phyloP scores from a whole-genome alignment of 169 alveolate genomes.

The Plasmodium gaboni region DNA sequence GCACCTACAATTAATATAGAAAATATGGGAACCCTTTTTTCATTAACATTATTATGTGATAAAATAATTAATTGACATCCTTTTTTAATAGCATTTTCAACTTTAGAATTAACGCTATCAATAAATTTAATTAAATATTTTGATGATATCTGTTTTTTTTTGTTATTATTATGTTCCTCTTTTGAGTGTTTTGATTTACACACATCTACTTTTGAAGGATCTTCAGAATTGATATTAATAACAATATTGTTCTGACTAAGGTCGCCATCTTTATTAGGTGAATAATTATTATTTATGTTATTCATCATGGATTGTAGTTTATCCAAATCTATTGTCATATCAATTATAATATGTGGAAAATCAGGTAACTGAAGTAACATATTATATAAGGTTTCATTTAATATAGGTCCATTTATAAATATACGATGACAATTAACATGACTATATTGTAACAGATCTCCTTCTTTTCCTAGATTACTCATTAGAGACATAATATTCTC shows the following conservation, averaged over 20 bases:
- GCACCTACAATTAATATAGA: slow-evolving; percentile 76
- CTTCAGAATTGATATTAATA: slow-evolving; percentile 12
- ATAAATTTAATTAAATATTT: slow-evolving; percentile 64
- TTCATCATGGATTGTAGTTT: slow-evolving; percentile 40
- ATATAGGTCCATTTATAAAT: slow-evolving; percentile 74
- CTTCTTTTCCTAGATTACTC: slow-evolving; percentile 85
- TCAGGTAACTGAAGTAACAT: slow-evolving; percentile 63
- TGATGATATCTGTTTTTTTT: slow-evolving; percentile 29
- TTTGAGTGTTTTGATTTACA: slow-evolving; percentile 6
- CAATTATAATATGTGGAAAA: slow-evolving; percentile 65
- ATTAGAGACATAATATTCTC: slow-evolving; percentile 83
- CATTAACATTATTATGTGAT: slow-evolving; percentile 58
- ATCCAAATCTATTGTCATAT: slow-evolving; percentile 57
- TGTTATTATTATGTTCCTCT: slow-evolving; percentile 7
- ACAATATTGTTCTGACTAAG: slow-evolving; percentile 12
- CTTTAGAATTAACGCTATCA: slow-evolving; percentile 66
- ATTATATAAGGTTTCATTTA: slow-evolving; percentile 66
- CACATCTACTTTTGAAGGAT: slow-evolving; percentile 19
- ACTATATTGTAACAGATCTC: slow-evolving; percentile 61
- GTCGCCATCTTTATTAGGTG: slow-evolving; percentile 1
- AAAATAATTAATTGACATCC: slow-evolving; percentile 60
- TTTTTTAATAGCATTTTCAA: slow-evolving; percentile 48
- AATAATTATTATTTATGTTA: no score
- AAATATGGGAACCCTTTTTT: slow-evolving; percentile 59
- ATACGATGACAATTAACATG: slow-evolving; percentile 64